Percentiles rank a stretch among this genome's conserved stretches.
Evolutionary conservation across 352 stramenopile species (phyloP).

Genomic region (Hyaloperonospora brassicae): DNA sequence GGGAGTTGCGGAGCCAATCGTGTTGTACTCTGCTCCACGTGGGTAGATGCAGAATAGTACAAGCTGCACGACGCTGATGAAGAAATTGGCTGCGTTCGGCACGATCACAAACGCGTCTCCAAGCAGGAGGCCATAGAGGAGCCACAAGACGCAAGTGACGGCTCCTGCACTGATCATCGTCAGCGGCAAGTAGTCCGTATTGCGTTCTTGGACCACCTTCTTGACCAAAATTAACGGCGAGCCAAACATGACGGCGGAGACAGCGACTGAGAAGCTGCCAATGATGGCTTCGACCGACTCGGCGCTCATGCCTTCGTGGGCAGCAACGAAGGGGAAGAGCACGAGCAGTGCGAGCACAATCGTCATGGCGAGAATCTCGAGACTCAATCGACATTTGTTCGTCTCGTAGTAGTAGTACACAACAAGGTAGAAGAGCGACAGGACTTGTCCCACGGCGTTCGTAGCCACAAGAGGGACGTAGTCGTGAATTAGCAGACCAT

Average conservation of each 20-base stretch:
- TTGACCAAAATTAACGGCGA: conserved; percentile 47
- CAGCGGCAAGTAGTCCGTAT: conserved; percentile 33
- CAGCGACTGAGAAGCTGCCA: conserved; percentile 44
- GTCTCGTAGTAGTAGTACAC: conserved; percentile 35
- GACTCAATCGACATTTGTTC: conserved; percentile 16
- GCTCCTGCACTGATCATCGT: conserved; percentile 43
- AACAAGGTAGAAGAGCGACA: conserved; percentile 40
- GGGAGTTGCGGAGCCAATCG: too few species aligned
- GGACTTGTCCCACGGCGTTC: conserved; percentile 35
- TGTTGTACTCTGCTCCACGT: conserved; percentile 20
- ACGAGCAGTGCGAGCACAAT: conserved; percentile 27
- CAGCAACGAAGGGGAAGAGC: conserved; percentile 30
- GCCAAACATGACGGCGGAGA: conserved; percentile 54
- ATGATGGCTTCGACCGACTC: conserved; percentile 32
- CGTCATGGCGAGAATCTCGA: conserved; percentile 22
- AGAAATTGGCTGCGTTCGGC: conserved; percentile 53
- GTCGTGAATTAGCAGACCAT: conserved; percentile 41
- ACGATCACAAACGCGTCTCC: conserved; percentile 48
- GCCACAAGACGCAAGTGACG: conserved; percentile 46
- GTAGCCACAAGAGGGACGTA: conserved; percentile 49
- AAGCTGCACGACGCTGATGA: conserved; percentile 47
- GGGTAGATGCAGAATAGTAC: conserved; percentile 36
- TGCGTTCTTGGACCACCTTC: conserved; percentile 41
- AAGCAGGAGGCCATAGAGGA: conserved; percentile 45
- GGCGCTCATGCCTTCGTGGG: conserved; percentile 7